phyloP scores from a whole-genome alignment of 805 yeast species.

The Schwanniomyces sp. region DNA sequence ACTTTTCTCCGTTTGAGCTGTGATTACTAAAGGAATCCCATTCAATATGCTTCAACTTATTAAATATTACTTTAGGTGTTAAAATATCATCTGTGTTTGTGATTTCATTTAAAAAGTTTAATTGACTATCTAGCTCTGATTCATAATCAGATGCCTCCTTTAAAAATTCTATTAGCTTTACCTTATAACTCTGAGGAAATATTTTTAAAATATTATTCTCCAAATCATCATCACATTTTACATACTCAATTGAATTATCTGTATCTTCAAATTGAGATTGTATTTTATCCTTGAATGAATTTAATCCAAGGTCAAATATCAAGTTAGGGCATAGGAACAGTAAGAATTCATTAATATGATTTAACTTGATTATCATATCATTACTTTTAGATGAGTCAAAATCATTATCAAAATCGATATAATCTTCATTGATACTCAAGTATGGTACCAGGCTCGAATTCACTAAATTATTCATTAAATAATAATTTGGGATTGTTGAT shows the following conservation, averaged over 20 bases:
- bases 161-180: constrained; percentile 35
- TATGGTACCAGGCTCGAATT: constrained; percentile 17
- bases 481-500: constrained; percentile 57
- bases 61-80: constrained; percentile 21
- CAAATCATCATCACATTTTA: constrained; percentile 11
- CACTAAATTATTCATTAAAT: constrained; percentile 33
- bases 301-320: constrained; percentile 35
- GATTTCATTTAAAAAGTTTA: constrained; percentile 39
- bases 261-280: constrained; percentile 1
- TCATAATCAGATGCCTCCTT: constrained; percentile 19
- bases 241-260: constrained; percentile 4
- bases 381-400: constrained; percentile 25
- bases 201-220: constrained; percentile 18
- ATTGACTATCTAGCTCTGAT: constrained; percentile 23
- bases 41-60: constrained; percentile 22
- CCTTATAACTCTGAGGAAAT: constrained; percentile 33
- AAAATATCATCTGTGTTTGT: constrained; percentile 27
- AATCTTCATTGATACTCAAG: constrained; percentile 34
- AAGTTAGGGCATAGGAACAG: constrained; percentile 43
- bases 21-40: constrained; percentile 31
- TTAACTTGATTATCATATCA: constrained; percentile 28
- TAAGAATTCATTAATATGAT: constrained; percentile 31
- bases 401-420: constrained; percentile 34
- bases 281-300: constrained; percentile 12
- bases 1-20: constrained; percentile 15